Evolutionary conservation across 495 filamentous ascomycete genomes (phyloP), one percentile per base, ranked within the genome.

Genomic region (Neurospora sp.): DNA sequence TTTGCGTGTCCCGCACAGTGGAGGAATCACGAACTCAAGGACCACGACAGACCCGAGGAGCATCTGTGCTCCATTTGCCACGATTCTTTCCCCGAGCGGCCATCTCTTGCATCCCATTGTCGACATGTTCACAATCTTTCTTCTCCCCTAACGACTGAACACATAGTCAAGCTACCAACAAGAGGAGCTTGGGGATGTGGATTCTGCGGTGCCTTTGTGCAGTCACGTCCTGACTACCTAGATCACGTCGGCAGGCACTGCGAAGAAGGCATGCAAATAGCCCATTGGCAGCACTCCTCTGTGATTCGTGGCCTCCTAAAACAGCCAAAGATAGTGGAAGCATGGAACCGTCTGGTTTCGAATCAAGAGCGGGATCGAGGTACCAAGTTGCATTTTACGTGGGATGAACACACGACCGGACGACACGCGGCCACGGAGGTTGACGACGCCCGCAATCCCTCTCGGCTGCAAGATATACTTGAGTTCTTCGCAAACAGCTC

Each of bases 101-200:
- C 35, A 3, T 69, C 71, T 1, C 40, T 78, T 45, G 27, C 38
- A 4, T 42, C 42, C 20, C 77, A 79, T 40, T 39, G 59, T 31
- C 59, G 70, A 42, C 27, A 41, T 12, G 42, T 41, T 18, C 78
- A 80, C 37, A 71, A 42, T 6, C 7, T 72, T 18, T 41, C 70
- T 7, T 8, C 38, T 8, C 6, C 20, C 8, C 8, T n/a, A 8
- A 12, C 35, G 4, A 22, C 61, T 0, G 5, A 65, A 9, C 35
- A 31, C 8, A 44, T 69, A 5, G 39, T 65, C 38, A 27, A 39
- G 39, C 70, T 39, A 12, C 12, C 59, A 0, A 61, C 70, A 22
- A 69, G 73, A 69, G 72, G 53, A 7, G 75, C 71, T 39, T 79
- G 78, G 77, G 78, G 75, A 27, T 80, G 78, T 61, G 78, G 78